Base-by-base conservation (phyloP, 2,329 filamentous ascomycete genomes). In the Pyrenophora graminea region DNA sequence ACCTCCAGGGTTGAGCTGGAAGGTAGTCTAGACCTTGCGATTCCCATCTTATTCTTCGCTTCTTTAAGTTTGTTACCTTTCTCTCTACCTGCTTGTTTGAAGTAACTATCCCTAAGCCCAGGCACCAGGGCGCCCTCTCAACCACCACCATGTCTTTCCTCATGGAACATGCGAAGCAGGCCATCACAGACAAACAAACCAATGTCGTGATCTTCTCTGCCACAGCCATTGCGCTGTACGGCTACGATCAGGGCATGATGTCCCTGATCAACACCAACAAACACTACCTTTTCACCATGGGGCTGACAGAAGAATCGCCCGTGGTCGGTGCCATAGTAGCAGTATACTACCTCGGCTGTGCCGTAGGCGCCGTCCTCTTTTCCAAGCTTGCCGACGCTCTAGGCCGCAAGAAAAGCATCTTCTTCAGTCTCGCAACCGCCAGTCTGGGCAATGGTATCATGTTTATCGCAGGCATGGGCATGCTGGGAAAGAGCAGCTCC, bases 321-420 rank as follows among this genome's bases (percentile, higher is more conserved):
- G 60, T 85, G 18, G 82, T 85, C 31, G 83, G 83, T 46, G 74
- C 84, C 48, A 82, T 85, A 46, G 82, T 86, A 13, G 80, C 81
- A 2, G 76, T 85, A 25, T 86, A 85, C 72, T 86, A 86, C 58
- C 77, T 86, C 5, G 82, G 83, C n/a, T 85, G 82, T 58, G 76
- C 82, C 3, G 67, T 81, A 3, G 83, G 83, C 12, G 81, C 82
- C 2, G 78, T 85, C 1, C 56, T 83, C 17, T 83, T 83, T 55
- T 83, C 79, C n/a, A 77, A 73, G 61, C 70, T 81, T 18, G 81
- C 82, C 5, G 82, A 86, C 57, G 72, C 65, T 38, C 74, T 75
- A 42, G 83, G 83, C 6, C 75, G 83, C 9, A 85, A 83, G 64
- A 76, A 76, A 30, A 77, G 77, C 15, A 82, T 86, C 36, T 82